These are phyloP conservation scores for Penicillium chermesinum DNA, from an alignment of 495 filamentous ascomycete genomes.

Conservation along the genomic window DNA sequence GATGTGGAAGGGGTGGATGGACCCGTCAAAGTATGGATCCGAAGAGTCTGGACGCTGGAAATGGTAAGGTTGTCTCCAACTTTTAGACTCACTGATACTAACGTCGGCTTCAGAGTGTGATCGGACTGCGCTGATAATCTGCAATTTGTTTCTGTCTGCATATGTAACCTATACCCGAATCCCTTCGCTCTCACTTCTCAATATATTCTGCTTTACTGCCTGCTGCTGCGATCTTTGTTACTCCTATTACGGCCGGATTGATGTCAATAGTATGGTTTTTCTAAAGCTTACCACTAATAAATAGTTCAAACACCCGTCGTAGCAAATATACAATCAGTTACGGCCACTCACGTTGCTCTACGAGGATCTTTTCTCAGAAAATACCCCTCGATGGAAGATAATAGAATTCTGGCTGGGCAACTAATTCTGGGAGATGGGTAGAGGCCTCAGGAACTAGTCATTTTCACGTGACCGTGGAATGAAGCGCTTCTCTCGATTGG, in stretches of 20 bases:
- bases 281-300: too few relatives aligned
- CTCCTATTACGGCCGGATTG: not conserved
- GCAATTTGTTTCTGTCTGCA: conserved; percentile 15
- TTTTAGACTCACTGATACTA: conserved; percentile 14
- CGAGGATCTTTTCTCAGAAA: too few relatives aligned
- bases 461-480: conserved; percentile 8
- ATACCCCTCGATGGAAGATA: too few relatives aligned
- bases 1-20: conserved; percentile 88
- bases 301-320: too few relatives aligned
- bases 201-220: not conserved
- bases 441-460: not conserved
- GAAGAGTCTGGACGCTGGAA: conserved; percentile 96
- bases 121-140: conserved; percentile 66
- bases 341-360: too few relatives aligned
- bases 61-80: conserved; percentile 57
- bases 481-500: conserved; percentile 26
- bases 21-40: conserved; percentile 94
- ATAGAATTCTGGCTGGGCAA: too few relatives aligned
- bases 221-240: not conserved
- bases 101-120: conserved; percentile 60
- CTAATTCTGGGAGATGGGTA: too few relatives aligned
- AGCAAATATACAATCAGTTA: too few relatives aligned
- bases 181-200: conserved; percentile 7
- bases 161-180: conserved; percentile 28
- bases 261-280: too few relatives aligned